These are phyloP conservation scores for Onygenales sp. DNA, from an alignment of 2,329 filamentous ascomycete species.

Conservation along the genomic window DNA sequence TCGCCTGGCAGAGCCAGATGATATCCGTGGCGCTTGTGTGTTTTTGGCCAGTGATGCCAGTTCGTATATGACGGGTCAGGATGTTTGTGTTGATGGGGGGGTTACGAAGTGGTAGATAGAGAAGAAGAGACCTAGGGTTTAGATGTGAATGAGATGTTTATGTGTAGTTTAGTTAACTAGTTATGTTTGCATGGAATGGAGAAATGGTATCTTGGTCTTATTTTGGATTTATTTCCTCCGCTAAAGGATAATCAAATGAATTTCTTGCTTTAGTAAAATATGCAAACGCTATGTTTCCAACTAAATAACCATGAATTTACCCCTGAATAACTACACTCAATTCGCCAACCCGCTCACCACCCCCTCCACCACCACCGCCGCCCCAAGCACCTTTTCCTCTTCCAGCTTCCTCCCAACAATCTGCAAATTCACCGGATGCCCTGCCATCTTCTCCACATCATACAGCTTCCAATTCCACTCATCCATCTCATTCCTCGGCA, in stretches of 20 bases:
- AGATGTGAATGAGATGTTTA: not conserved
- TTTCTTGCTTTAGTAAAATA: not conserved
- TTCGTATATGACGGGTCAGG: constrained; percentile 37
- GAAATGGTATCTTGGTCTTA: too few relatives aligned
- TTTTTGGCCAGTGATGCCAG: constrained; percentile 10
- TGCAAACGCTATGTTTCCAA: too few relatives aligned
- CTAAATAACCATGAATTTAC: too few relatives aligned
- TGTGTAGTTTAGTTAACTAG: not conserved
- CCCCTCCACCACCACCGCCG: constrained; percentile 28
- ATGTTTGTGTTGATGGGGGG: constrained; percentile 76
- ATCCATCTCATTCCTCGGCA: constrained; percentile 42
- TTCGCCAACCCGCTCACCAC: constrained; percentile 4
- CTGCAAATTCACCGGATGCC: constrained; percentile 45
- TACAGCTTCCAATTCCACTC: constrained; percentile 44
- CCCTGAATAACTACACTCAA: not conserved
- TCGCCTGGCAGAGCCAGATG: constrained; percentile 7
- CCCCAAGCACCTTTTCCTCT: constrained; percentile 46
- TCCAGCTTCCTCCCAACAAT: constrained; percentile 43
- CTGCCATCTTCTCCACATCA: constrained; percentile 31
- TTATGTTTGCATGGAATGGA: not conserved
- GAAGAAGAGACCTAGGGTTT: too few relatives aligned
- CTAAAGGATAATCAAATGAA: not conserved
- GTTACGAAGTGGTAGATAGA: constrained; percentile 32
- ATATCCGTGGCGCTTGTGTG: constrained; percentile 6
- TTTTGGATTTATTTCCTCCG: too few relatives aligned